Evolutionary conservation across 352 stramenopile genomes (phyloP), one percentile per base, ranked within the genome.

Genomic region (Phytopythium montanum): DNA sequence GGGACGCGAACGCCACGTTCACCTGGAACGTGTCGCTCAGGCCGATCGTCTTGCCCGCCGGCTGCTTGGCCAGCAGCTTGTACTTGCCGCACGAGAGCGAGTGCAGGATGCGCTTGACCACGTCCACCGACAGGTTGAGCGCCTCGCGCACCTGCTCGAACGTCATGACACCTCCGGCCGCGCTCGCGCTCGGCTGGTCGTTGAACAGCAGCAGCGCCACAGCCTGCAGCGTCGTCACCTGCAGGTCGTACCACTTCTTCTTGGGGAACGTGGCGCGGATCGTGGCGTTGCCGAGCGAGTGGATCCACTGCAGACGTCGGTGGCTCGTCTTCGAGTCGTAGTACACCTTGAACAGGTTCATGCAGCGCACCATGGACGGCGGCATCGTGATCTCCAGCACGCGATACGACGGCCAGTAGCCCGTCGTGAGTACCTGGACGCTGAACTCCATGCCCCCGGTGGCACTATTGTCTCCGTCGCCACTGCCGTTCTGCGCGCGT

Each of bases 391-490:
- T 85, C 68, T 99, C 94, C 18, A 99, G 75, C 36, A 93, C 88
- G 68, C 98, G 97, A 79, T 99, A 99, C 16, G 96, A 96, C 36
- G 98, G 98, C 98, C 98, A 99, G 76, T 99, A 98, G 18, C 97
- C 97, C 19, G 96, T 99, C 8, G 97, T 99, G 45, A 99, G 76
- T 26, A 99, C 96, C 70, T 99, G 95, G 10, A 99, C 96, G 55
- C 79, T 91, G 65, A 99, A 99, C 56, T 99, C 97, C 26, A 98
- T 78, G 61, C 87, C 87, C n/a, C 36, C 60, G 5, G 71, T 48
- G 1, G 18, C 36, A 21, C 51, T 56, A 31, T 42, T 74, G 42
- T 91, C 77, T 4, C 33, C 51, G 25, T 56, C 51, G 21, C 41
- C 45, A 23, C 26, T 36, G 23, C 64, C 51, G 19, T 66, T 70